These are phyloP conservation scores for Waltiozyma sp. DNA, from an alignment of 1,139 yeast genomes.

Conservation along the genomic window DNA sequence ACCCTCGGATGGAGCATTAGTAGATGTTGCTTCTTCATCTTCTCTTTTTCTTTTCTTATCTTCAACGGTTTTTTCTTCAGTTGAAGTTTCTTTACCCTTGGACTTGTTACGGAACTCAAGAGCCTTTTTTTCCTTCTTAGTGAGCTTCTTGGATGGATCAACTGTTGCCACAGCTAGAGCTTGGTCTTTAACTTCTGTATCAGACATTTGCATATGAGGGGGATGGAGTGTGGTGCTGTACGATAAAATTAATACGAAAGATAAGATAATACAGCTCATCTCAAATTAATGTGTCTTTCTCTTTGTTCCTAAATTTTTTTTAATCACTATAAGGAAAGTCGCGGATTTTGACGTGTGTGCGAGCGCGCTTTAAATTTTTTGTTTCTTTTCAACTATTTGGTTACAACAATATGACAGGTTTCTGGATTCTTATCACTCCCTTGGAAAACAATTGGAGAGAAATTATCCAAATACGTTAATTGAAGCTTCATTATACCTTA, in stretches of 20 bases:
- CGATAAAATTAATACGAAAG: too few relatives aligned
- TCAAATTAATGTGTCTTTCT: not conserved
- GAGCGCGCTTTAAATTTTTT: not conserved
- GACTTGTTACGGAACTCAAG: constrained; percentile 52
- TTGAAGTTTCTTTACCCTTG: constrained; percentile 17
- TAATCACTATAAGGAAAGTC: not conserved
- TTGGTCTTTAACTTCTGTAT: not conserved
- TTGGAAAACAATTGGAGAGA: too few relatives aligned
- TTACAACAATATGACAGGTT: too few relatives aligned
- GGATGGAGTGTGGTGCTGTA: not conserved
- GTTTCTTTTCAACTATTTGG: too few relatives aligned
- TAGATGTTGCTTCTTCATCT: constrained; percentile 20
- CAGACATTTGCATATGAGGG: not conserved
- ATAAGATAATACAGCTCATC: not conserved
- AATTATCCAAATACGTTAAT: too few relatives aligned
- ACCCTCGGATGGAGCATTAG: constrained; percentile 4
- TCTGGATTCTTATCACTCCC: too few relatives aligned
- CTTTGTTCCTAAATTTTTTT: not conserved
- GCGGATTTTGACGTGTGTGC: not conserved
- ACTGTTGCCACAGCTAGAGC: constrained; percentile 3
- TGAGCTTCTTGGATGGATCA: constrained; percentile 32
- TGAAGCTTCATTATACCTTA: too few relatives aligned
- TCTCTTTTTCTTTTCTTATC: constrained; percentile 21
- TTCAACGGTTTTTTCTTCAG: constrained; percentile 16
- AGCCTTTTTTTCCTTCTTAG: constrained; percentile 75